Conservation (phyloP, 345 rosid species). For the Mercurialis annua region DNA sequence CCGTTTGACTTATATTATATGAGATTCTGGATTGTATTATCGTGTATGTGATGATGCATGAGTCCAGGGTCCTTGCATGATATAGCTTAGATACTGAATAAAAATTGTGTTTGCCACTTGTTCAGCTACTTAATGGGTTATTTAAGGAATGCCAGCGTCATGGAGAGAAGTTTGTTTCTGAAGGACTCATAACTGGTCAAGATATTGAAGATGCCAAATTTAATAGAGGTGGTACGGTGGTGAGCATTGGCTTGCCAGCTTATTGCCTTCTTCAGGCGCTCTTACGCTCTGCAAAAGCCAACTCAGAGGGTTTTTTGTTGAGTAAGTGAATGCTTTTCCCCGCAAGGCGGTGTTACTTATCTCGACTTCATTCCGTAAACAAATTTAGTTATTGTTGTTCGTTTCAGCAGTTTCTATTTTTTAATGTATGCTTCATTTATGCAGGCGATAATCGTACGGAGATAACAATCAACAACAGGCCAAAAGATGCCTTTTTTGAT, state of each 20-base stretch:
- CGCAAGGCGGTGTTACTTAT: not conserved
- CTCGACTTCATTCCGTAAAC: not conserved
- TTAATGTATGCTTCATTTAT: constrained; percentile 8
- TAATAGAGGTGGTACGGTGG: constrained; percentile 52
- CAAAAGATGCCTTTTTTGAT: constrained; percentile 77
- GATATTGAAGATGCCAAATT: constrained; percentile 83
- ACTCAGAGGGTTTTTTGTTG: constrained; percentile 60
- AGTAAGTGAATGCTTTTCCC: constrained; percentile 40
- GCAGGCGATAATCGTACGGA: constrained; percentile 57
- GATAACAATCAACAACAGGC: constrained; percentile 69
- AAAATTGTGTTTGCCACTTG: constrained; percentile 13
- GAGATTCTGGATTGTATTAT: not conserved
- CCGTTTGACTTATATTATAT: not conserved
- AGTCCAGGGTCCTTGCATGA: not conserved
- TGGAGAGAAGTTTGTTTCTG: constrained; percentile 61
- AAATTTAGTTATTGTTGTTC: not conserved
- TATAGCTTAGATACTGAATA: constrained; percentile 13
- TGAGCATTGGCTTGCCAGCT: constrained; percentile 86
- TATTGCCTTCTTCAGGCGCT: constrained; percentile 70
- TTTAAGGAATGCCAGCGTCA: constrained; percentile 54
- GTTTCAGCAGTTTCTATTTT: not conserved
- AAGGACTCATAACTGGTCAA: constrained; percentile 68
- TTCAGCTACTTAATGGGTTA: constrained; percentile 59
- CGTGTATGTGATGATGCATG: not conserved
- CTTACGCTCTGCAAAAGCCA: constrained; percentile 57